These are phyloP conservation scores for Lenzites betulinus DNA, from an alignment of 768 basidiomycete genomes.

Conservation along the genomic window DNA sequence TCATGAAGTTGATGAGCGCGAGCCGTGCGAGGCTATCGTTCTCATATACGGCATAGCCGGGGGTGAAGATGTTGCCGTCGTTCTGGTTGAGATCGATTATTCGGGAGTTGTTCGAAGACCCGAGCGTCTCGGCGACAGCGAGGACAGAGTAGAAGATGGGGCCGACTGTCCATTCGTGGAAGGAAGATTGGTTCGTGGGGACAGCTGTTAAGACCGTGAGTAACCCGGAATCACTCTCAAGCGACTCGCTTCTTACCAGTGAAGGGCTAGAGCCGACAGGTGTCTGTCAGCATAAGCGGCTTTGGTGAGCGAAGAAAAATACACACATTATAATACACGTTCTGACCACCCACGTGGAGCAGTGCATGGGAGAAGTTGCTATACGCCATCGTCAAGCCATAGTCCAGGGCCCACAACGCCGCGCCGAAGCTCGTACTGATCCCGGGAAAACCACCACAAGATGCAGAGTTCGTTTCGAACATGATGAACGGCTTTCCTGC, in stretches of 20 bases:
- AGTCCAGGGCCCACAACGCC: constrained; percentile 54
- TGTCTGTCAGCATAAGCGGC: not conserved
- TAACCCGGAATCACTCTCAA: no score
- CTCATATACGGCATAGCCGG: constrained; percentile 53
- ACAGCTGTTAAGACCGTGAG: constrained; percentile 34
- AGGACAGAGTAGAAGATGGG: constrained; percentile 51
- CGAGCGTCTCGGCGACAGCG: constrained; percentile 48
- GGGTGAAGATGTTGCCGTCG: constrained; percentile 39
- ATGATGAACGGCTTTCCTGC: constrained; percentile 45
- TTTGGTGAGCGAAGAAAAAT: not conserved
- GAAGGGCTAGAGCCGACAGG: constrained; percentile 41
- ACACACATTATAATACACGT: constrained; percentile 54
- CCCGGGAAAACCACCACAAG: constrained; percentile 56
- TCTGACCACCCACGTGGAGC: constrained; percentile 50
- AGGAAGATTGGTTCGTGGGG: constrained; percentile 41
- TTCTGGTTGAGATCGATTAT: constrained; percentile 43
- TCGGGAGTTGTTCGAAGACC: constrained; percentile 42
- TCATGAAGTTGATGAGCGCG: constrained; percentile 50
- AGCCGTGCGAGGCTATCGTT: constrained; percentile 43
- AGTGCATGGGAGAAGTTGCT: constrained; percentile 50
- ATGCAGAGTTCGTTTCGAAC: constrained; percentile 57
- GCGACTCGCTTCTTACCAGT: constrained; percentile 36
- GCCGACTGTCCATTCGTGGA: constrained; percentile 47
- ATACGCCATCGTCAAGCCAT: constrained; percentile 49
- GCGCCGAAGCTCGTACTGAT: constrained; percentile 52